A percentile compares a stretch with the other conserved stretches of the same genome.
Conservation (phyloP, 2,329 filamentous ascomycete species). For the Arthrobotrys megalospora region DNA sequence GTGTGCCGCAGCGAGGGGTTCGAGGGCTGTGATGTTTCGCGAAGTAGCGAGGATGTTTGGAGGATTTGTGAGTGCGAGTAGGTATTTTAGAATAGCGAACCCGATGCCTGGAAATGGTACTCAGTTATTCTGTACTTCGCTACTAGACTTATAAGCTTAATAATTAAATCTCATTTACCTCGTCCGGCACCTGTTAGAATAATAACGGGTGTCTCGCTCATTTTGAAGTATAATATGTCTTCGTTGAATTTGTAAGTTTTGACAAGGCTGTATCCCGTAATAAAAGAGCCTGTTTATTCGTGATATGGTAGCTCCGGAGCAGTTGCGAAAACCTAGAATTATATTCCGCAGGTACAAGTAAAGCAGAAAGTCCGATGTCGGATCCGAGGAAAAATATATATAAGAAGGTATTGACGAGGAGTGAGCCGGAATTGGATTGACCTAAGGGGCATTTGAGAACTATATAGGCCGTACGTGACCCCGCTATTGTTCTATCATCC, state of each 20-base stretch:
- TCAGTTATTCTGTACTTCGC: not conserved
- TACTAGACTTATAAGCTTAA: too few relatives aligned
- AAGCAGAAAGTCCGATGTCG: constrained; percentile 1
- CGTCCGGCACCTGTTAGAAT: constrained; percentile 76
- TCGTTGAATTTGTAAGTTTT: not conserved
- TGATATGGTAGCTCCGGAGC: too few relatives aligned
- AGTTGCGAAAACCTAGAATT: too few relatives aligned
- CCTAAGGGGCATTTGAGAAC: not conserved
- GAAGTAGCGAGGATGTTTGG: constrained; percentile 75
- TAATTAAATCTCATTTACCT: constrained; percentile 67
- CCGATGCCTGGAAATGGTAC: constrained; percentile 72
- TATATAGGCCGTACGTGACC: constrained; percentile 66
- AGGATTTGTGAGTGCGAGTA: constrained; percentile 71
- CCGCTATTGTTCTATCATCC: not conserved
- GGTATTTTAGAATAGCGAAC: constrained; percentile 73
- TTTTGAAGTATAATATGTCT: constrained; percentile 1
- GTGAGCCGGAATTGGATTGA: not conserved
- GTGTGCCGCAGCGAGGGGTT: constrained; percentile 72
- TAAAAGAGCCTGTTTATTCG: too few relatives aligned
- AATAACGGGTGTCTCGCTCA: constrained; percentile 67
- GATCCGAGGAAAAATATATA: not conserved
- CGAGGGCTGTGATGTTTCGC: constrained; percentile 72
- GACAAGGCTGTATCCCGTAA: too few relatives aligned
- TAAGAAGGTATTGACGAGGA: not conserved
- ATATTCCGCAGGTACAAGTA: too few relatives aligned